phyloP scores from a whole-genome alignment of 192 early-diverging fungal genomes.

The Coemansia sp. region DNA sequence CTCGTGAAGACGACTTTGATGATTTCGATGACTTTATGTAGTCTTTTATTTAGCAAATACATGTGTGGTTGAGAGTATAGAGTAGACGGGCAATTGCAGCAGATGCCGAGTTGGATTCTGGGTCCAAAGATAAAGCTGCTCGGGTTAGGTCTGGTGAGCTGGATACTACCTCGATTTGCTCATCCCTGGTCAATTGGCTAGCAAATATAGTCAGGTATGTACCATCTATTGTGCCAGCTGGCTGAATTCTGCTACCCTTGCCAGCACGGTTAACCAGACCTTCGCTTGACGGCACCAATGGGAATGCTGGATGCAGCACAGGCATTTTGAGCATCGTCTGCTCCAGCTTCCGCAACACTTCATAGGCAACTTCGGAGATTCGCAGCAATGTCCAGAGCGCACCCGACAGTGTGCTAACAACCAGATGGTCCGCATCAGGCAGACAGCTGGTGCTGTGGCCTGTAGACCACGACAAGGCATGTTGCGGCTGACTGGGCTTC shows the following conservation, averaged over 20 bases:
- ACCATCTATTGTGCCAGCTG: slow-evolving; percentile 20
- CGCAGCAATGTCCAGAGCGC: slow-evolving; percentile 39
- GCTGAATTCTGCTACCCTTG: slow-evolving; percentile 1
- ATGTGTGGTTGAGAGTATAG: slow-evolving; percentile 2
- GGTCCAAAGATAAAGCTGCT: neutral
- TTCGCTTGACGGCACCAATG: slow-evolving; percentile 11
- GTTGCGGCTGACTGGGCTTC: slow-evolving; percentile 4
- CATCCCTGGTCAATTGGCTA: slow-evolving; percentile 13
- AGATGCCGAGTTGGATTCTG: neutral
- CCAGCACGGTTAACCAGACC: slow-evolving; percentile 15
- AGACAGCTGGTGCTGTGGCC: neutral
- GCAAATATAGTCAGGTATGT: slow-evolving; percentile 18
- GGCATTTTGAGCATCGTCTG: slow-evolving; percentile 22
- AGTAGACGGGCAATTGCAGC: slow-evolving; percentile 14
- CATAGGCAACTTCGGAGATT: slow-evolving; percentile 25
- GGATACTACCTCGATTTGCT: slow-evolving; percentile 32
- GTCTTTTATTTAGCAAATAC: slow-evolving; percentile 7
- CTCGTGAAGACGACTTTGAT: slow-evolving; percentile 56
- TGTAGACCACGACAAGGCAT: slow-evolving; percentile 21
- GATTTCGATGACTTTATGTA: slow-evolving; percentile 60
- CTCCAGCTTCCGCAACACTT: slow-evolving; percentile 21
- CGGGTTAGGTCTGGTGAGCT: slow-evolving; percentile 14
- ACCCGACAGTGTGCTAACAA: slow-evolving; percentile 23
- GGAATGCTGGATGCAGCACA: slow-evolving; percentile 27
- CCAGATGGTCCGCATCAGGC: neutral